Conservation (phyloP, 768 basidiomycete genomes). For the Xerocomellus intermedius region DNA sequence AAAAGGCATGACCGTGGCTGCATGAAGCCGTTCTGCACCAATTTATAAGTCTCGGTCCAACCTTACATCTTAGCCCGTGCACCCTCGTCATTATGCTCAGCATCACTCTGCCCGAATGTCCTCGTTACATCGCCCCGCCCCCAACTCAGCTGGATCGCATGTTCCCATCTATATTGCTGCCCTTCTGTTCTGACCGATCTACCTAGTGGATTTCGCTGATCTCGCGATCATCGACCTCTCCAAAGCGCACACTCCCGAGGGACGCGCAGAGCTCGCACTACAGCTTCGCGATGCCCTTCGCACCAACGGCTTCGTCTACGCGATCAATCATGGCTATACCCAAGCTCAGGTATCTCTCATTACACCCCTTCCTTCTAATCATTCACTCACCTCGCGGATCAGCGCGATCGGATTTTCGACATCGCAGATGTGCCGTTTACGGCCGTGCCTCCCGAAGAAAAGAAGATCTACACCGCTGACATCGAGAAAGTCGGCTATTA, state of each 20-base stretch:
- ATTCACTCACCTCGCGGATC: constrained; percentile 11
- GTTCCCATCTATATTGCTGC: constrained; percentile 4
- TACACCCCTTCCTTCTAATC: neutral
- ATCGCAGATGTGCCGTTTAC: constrained; percentile 32
- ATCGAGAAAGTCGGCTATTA: constrained; percentile 43
- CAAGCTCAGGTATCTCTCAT: constrained; percentile 33
- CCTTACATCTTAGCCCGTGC: too few relatives aligned
- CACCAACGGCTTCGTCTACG: constrained; percentile 40
- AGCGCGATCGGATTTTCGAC: constrained; percentile 46
- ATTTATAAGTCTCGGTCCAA: too few relatives aligned
- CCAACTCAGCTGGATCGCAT: constrained; percentile 33
- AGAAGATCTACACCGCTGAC: constrained; percentile 35
- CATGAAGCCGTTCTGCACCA: too few relatives aligned
- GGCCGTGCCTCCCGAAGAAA: constrained; percentile 39
- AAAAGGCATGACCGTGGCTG: too few relatives aligned
- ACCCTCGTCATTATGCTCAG: constrained; percentile 20
- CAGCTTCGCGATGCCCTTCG: constrained; percentile 47
- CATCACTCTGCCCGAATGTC: constrained; percentile 24
- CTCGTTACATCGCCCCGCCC: constrained; percentile 35
- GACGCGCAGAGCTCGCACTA: constrained; percentile 37
- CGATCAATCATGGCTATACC: constrained; percentile 10
- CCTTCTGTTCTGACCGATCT: constrained; percentile 26
- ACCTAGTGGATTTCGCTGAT: constrained; percentile 44
- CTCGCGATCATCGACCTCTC: constrained; percentile 52
- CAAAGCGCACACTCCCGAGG: constrained; percentile 38